A percentile compares a stretch with the other conserved stretches of the same genome.
Conservation (phyloP, 805 yeast genomes). For the Saturnispora bothae region DNA sequence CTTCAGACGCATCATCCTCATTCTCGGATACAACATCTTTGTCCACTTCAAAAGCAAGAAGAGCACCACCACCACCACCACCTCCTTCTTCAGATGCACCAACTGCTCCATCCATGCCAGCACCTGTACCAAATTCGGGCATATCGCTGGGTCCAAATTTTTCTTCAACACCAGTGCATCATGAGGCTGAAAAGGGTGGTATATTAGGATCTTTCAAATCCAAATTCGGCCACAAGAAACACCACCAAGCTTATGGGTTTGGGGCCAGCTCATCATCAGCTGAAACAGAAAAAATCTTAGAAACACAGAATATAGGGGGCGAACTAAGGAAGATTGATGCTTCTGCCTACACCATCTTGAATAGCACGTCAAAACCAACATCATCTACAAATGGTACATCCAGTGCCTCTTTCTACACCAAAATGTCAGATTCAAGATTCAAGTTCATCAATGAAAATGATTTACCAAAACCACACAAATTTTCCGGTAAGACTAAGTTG, state of each 20-base stretch:
- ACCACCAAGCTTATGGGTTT: constrained; percentile 9
- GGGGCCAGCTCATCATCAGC: constrained; percentile 7
- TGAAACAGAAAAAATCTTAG: constrained; percentile 22
- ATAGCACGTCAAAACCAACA: constrained; percentile 19
- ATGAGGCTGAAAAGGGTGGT: constrained; percentile 3
- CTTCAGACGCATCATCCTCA: not conserved
- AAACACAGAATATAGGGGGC: constrained; percentile 37
- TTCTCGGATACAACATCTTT: constrained; percentile 3
- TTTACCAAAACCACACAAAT: constrained; percentile 81
- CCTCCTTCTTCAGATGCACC: constrained; percentile 25
- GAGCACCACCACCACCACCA: constrained; percentile 11
- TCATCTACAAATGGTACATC: constrained; percentile 10
- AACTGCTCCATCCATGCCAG: constrained; percentile 25
- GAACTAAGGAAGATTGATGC: constrained; percentile 52
- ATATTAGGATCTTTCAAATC: constrained; percentile 8
- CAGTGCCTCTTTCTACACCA: constrained; percentile 23
- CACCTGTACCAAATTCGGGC: constrained; percentile 7
- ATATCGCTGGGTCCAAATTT: constrained; percentile 2
- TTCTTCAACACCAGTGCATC: constrained; percentile 6
- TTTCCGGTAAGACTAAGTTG: constrained; percentile 58
- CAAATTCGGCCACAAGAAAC: constrained; percentile 12
- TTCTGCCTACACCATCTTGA: constrained; percentile 53
- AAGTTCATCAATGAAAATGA: constrained; percentile 56
- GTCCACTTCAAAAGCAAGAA: constrained; percentile 18
- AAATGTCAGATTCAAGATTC: constrained; percentile 66